Percentiles rank a stretch among this genome's conserved stretches.
These are phyloP conservation scores for Naganishia sp. DNA, from an alignment of 1,284 basidiomycete genomes.

Conservation along the genomic window DNA sequence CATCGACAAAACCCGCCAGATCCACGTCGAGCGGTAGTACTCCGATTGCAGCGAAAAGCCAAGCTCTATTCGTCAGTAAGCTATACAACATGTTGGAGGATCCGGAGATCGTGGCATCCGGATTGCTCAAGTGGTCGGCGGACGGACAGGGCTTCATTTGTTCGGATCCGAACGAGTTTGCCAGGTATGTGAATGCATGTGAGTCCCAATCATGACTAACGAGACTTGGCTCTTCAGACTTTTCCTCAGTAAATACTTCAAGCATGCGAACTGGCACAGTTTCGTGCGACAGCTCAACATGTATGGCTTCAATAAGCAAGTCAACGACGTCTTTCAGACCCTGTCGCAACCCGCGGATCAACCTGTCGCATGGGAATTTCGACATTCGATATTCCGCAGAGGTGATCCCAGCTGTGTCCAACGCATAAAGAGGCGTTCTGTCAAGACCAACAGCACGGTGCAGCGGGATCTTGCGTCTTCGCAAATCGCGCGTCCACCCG, in stretches of 20 bases:
- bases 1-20: background rate
- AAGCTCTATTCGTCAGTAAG: conserved; percentile 54
- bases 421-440: conserved; percentile 46
- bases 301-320: conserved; percentile 52
- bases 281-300: conserved; percentile 56
- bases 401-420: conserved; percentile 52
- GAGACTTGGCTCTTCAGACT: conserved; percentile 35
- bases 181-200: conserved; percentile 42
- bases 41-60: conserved; percentile 41
- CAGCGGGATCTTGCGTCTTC: conserved; percentile 15
- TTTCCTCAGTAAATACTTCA: conserved; percentile 55
- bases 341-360: conserved; percentile 40
- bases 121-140: conserved; percentile 52
- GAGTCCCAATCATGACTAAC: conserved; percentile 15
- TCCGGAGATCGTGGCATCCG: conserved; percentile 46
- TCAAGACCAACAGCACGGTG: conserved; percentile 28
- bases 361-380: conserved; percentile 55
- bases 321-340: conserved; percentile 51
- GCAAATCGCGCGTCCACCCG: conserved; percentile 17
- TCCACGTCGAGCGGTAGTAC: background rate
- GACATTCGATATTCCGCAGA: conserved; percentile 53
- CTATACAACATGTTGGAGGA: conserved; percentile 55
- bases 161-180: conserved; percentile 54
- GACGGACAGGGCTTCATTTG: conserved; percentile 54
- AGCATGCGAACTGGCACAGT: conserved; percentile 56